These are phyloP conservation scores for Entomortierella chlamydospora DNA, from an alignment of 192 early-diverging fungal species.

Conservation along the genomic window DNA sequence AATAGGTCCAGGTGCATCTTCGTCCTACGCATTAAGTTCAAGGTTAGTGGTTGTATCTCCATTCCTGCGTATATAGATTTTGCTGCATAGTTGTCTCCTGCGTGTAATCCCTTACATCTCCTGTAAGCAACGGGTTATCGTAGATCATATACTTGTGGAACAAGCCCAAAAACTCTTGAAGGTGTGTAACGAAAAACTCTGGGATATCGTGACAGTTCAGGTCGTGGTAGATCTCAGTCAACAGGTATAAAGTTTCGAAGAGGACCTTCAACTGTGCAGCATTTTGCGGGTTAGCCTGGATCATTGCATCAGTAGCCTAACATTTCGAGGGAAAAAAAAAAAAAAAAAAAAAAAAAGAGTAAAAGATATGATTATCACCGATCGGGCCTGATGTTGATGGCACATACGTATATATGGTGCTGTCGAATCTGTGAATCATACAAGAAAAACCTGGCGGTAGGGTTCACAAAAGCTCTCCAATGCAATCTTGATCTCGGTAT, in stretches of 20 bases:
- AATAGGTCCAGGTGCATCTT: constrained; percentile 85
- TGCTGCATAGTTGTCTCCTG: too few relatives aligned
- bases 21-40: constrained; percentile 69
- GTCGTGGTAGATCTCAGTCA: constrained; percentile 93
- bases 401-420: neutral
- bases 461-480: constrained; percentile 85
- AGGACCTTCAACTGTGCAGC: constrained; percentile 73
- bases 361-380: neutral
- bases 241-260: constrained; percentile 77
- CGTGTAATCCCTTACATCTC: constrained; percentile 63
- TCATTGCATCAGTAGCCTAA: constrained; percentile 82
- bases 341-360: neutral
- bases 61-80: too few relatives aligned
- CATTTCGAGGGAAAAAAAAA: neutral
- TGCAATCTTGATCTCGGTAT: constrained; percentile 92
- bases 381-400: neutral
- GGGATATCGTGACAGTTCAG: constrained; percentile 97
- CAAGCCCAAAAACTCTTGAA: constrained; percentile 81
- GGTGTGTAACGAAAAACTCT: constrained; percentile 96
- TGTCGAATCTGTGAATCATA: constrained; percentile 25
- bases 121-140: constrained; percentile 75
- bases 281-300: constrained; percentile 76
- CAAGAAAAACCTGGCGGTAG: constrained; percentile 87
- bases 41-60: neutral
- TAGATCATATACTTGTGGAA: constrained; percentile 92